These are phyloP conservation scores for Aurantiochytrium sp. DNA, from an alignment of 108 stramenopile species.

Conservation along the genomic window DNA sequence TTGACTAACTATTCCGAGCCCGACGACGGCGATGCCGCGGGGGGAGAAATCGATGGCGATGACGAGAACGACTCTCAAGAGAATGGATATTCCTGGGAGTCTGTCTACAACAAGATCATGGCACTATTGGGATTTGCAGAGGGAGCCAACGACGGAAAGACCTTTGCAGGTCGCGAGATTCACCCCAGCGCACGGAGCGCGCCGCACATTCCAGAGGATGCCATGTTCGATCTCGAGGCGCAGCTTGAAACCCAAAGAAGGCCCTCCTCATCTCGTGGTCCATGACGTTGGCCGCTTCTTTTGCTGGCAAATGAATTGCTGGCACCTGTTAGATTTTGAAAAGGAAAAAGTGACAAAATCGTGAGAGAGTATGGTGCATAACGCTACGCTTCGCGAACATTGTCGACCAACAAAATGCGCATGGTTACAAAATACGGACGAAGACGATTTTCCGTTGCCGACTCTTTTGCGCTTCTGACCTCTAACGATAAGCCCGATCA, in stretches of 20 bases:
- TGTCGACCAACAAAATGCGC: too few relatives aligned
- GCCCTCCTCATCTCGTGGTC: background rate
- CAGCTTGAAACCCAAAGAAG: background rate
- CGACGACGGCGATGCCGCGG: background rate
- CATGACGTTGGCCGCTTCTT: too few relatives aligned
- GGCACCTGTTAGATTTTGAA: too few relatives aligned
- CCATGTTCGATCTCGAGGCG: background rate
- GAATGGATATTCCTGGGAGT: background rate
- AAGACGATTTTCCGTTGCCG: too few relatives aligned
- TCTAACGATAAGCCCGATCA: too few relatives aligned
- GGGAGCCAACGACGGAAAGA: background rate
- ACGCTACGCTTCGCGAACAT: too few relatives aligned
- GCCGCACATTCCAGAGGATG: background rate
- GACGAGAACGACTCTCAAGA: background rate
- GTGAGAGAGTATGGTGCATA: too few relatives aligned
- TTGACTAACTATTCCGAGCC: background rate
- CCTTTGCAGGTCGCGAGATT: background rate
- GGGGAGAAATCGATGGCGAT: background rate
- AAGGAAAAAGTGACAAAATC: too few relatives aligned
- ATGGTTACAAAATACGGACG: too few relatives aligned
- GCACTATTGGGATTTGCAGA: background rate
- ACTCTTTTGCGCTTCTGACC: too few relatives aligned
- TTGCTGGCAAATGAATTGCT: too few relatives aligned
- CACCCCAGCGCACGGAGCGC: background rate
- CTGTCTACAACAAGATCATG: background rate